A percentile compares a stretch with the other conserved stretches of the same genome.
These are phyloP conservation scores for Penicillium lagena DNA, from an alignment of 495 filamentous ascomycete species.

Conservation along the genomic window DNA sequence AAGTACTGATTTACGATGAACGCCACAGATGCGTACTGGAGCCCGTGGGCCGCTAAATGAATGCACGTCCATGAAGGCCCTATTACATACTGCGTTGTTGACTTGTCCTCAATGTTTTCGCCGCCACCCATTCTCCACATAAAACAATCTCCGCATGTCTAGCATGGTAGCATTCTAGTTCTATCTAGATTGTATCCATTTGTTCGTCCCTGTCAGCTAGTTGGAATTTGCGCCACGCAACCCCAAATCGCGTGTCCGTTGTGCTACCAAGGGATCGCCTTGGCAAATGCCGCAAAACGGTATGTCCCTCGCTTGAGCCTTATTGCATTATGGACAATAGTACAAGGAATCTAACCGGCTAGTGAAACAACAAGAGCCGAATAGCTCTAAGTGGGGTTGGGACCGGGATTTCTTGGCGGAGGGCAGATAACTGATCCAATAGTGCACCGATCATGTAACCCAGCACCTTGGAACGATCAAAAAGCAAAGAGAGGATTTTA, in stretches of 20 bases:
- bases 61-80: no score
- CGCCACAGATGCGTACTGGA: background rate
- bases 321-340: no score
- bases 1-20: slow-evolving; percentile 1
- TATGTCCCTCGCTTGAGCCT: background rate
- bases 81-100: no score
- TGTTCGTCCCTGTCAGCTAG: background rate
- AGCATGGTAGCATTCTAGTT: background rate
- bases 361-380: no score
- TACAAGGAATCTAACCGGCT: no score
- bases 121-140: no score
- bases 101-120: no score
- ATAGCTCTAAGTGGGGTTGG: no score
- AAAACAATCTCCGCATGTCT: background rate
- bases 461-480: no score
- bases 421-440: background rate
- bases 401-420: no score
- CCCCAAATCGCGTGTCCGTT: background rate
- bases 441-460: background rate
- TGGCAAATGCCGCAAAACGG: background rate
- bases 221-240: background rate
- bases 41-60: no score
- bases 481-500: background rate
- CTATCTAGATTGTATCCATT: background rate
- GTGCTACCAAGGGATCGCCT: background rate